These are phyloP conservation scores for Dryas integrifolia DNA, from an alignment of 331 rosid species.

Conservation along the genomic window DNA sequence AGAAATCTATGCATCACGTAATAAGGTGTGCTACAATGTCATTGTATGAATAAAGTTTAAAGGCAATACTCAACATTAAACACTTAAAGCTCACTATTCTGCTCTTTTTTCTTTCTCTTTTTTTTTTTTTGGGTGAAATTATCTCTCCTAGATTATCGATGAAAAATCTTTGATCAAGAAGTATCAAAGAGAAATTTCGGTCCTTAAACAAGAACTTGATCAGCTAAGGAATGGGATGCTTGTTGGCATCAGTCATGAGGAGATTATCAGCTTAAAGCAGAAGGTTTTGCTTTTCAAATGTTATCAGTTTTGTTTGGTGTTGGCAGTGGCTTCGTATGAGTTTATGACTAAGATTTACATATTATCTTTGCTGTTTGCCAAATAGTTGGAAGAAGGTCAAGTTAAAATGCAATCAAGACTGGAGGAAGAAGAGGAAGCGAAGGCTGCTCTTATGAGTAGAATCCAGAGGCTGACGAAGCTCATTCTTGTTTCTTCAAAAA, in stretches of 20 bases:
- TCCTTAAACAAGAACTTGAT: conserved; percentile 91
- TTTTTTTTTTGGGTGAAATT: conserved; percentile 21
- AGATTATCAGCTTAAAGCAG: conserved; percentile 77
- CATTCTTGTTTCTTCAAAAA: conserved; percentile 93
- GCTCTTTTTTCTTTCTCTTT: conserved; percentile 4
- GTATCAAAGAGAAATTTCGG: conserved; percentile 93
- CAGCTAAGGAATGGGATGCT: conserved; percentile 78
- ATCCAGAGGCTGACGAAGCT: conserved; percentile 98
- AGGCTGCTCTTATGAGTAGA: conserved; percentile 99
- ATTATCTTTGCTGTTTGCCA: conserved; percentile 17
- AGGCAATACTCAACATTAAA: conserved; percentile 14
- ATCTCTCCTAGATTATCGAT: conserved; percentile 76
- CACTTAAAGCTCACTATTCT: conserved; percentile 8
- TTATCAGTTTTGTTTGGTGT: conserved; percentile 5
- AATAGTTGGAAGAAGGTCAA: conserved; percentile 97
- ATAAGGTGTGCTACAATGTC: conserved; percentile 58
- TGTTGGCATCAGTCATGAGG: conserved; percentile 87
- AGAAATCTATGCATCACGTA: conserved; percentile 93
- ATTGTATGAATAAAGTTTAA: conserved; percentile 14
- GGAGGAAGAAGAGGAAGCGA: conserved; percentile 99
- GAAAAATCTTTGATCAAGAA: conserved; percentile 96
- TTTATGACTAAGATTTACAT: conserved; percentile 7
- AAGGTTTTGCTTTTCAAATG: conserved; percentile 45
- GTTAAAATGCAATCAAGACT: conserved; percentile 97
- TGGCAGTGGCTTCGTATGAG: conserved; percentile 11